Base-by-base conservation (phyloP, 495 filamentous ascomycete genomes). In the Tuber microsphaerosporum region DNA sequence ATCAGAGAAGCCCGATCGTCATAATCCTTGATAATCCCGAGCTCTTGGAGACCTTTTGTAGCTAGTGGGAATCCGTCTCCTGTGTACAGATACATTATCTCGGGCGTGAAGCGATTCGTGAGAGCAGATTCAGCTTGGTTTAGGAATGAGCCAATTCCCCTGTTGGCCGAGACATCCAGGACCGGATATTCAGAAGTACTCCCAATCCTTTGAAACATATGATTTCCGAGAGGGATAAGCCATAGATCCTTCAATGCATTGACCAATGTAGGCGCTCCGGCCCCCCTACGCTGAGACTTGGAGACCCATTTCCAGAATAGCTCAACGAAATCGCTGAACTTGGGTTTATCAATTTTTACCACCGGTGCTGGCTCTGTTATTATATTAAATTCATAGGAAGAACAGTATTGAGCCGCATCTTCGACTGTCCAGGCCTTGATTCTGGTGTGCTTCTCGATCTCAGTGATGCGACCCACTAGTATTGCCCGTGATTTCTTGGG, bases 191-290 rank as follows among this genome's bases (percentile, higher is more conserved):
- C 56, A 34, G 51, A 39, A 19, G 17, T 51, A 26, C 37, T 77
- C 44, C 71, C 79, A 42, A 84, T 61, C 71, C 78, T 84, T 42
- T 80, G 81, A 72, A 82, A 75, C 31, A 51, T 71, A 37, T 80
- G 70, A 45, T 77, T 81, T 20, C 68, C 76, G 2, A 81, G 71
- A 10, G 84, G 84, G 42, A 85, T 69, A 14, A 85, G 75, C 84
- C 84, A 85, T 34, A 85, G 42, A n/a, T 56, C 73, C 34, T 74
- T 51, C 37, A 82, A 70, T 9, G 70, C 26, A 14, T 65, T 65
- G 3, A 34, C 56, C 56, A 34, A 34, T 31, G 56, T 19, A 17
- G 26, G 19, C 14, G 4, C 26, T 34, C 56, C 26, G 14, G 12
- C 26, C 4, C 56, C 26, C 56, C 5, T 65, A 34, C 2, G 12